Base-by-base conservation (phyloP, 176 grass and related monocot species). In the Thalia dealbata region DNA sequence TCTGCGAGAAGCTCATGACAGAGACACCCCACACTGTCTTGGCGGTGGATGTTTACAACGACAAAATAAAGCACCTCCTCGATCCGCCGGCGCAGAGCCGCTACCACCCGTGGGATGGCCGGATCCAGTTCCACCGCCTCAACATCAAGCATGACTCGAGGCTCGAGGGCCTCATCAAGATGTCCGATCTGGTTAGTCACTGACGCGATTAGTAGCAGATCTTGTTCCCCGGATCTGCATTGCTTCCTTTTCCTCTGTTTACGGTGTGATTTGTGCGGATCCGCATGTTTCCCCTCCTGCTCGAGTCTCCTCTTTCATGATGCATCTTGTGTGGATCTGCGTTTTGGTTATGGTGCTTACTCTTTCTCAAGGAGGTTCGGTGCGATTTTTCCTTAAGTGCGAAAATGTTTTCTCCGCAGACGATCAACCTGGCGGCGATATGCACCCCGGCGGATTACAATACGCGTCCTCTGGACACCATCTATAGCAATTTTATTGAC, bases 371-470 rank as follows among this genome's bases (percentile, higher is more conserved):
- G 66, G 46, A 45, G 21, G 27, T 64, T 30, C 27, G 56, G 48
- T 54, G 26, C 21, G 0, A 32, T 10, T 13, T n/a, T n/a, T n/a
- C n/a, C n/a, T n/a, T n/a, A n/a, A n/a, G n/a, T n/a, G n/a, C n/a
- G n/a, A n/a, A n/a, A n/a, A 45, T 76, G 76, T 18, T 85, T 77
- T 71, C 84, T 88, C 80, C 73, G 30, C 22, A 96, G 92, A 89
- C 82, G 54, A 89, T 91, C 25, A 96, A 96, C 82, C 51, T 96
- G 81, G 88, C 92, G 21, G 92, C 88, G n/a, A 96, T 96, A 83
- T 96, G 92, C 84, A 91, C 92, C 23, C 92, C 92, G 19, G 92
- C 88, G 1, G 92, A 96, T 73, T 96, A 96, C 86, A 96, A 96
- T 75, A 96, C 92, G 35, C 75, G 92, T 15, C 92, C 92, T 14